phyloP scores from a whole-genome alignment of 306 rosid species.

The Cicer arietinum region DNA sequence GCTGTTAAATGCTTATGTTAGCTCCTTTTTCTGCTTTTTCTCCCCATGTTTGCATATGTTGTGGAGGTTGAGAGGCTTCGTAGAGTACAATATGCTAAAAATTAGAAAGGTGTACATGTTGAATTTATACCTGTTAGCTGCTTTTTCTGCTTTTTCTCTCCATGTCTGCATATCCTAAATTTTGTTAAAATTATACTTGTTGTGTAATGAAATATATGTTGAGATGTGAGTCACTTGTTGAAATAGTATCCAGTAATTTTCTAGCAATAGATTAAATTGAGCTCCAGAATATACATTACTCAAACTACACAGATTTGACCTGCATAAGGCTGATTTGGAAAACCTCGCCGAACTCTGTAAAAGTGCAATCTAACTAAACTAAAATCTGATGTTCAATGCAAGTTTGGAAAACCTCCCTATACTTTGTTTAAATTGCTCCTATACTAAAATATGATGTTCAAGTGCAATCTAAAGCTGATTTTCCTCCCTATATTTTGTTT shows the following conservation, averaged over 20 bases:
- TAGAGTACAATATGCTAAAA: not conserved
- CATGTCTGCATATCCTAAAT: not conserved
- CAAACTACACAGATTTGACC: slow-evolving; percentile 11
- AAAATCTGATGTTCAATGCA: too few relatives aligned
- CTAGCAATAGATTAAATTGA: slow-evolving; percentile 2
- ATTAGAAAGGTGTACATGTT: slow-evolving; percentile 15
- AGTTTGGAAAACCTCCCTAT: too few relatives aligned
- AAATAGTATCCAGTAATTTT: slow-evolving; percentile 14
- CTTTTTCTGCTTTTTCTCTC: too few relatives aligned
- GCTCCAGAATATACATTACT: slow-evolving; percentile 29
- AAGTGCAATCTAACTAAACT: too few relatives aligned
- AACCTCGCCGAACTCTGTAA: not conserved
- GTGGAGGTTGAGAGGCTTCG: slow-evolving; percentile 7
- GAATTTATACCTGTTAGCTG: not conserved
- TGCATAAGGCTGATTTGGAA: slow-evolving; percentile 5
- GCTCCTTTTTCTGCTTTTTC: not conserved
- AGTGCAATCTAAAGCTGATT: too few relatives aligned
- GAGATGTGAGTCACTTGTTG: not conserved
- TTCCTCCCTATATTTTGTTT: too few relatives aligned
- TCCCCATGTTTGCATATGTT: slow-evolving; percentile 5
- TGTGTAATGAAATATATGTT: not conserved
- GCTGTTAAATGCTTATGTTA: too few relatives aligned
- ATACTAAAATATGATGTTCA: too few relatives aligned
- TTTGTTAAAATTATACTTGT: not conserved
- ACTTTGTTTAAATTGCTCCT: too few relatives aligned